Base-by-base conservation (phyloP, 352 stramenopile genomes). In the Phytophthora podocarpi region DNA sequence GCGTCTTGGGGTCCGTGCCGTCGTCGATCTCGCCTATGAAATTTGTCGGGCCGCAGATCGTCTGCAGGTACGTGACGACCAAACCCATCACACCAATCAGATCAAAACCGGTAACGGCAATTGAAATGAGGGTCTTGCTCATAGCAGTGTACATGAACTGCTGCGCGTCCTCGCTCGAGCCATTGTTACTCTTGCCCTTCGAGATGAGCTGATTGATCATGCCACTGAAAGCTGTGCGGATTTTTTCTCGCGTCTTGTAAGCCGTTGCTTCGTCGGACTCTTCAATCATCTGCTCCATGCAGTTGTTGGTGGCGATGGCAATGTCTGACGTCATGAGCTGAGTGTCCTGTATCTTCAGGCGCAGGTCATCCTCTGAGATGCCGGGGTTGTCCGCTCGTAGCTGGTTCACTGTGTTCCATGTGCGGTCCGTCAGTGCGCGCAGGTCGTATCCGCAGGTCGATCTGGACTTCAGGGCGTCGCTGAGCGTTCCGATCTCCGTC, bases 1-100 rank as follows among this genome's bases (percentile, higher is more conserved):
- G 43, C 0, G 80, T 79, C 4, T 74, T 53, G 0, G 70, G 59
- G 4, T 78, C 56, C 1, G 54, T 65, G 12, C 80, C 80, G 15
- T 84, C 76, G 28, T 90, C 80, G 37, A 90, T 80, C 39, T 87
- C 68, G 11, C 78, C 73, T 5, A 87, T 59, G 31, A 84, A 78
- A 12, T 73, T 63, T 5, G 80, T 87, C 1, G 78, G 80, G 1
- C 80, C 78, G 46, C 80, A 90, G 34, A 90, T 74, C 10, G 66
- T 74, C 64, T 90, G 76, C 7, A 86, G 47, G 43, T 76, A 90
- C 36, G 80, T 70, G 23, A 68, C 74, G 0, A 76, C 55, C 42
- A 85, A 39, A 40, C 58, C 67, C 10, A 71, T 78, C n/a, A 87
- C 54, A 41, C 80, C 78, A 3, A 72, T 86, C 4, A 82, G 66